phyloP scores from a whole-genome alignment of 202 grass and related monocot species.

The Schoenoplectus tabernaemontani region DNA sequence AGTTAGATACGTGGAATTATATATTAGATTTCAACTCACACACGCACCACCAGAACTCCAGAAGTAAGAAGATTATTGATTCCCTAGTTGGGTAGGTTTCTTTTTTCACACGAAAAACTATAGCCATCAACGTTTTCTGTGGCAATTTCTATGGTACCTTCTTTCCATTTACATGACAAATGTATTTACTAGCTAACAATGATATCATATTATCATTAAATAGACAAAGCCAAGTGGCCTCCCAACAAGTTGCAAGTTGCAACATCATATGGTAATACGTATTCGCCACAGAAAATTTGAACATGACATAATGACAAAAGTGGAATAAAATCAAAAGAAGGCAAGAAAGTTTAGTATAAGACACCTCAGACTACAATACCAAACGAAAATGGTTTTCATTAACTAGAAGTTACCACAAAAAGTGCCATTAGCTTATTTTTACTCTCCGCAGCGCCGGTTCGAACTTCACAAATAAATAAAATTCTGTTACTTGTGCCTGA shows the following conservation, averaged over 20 bases:
- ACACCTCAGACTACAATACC: neutral
- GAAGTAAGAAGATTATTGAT: neutral
- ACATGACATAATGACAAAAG: neutral
- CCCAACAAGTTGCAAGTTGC: neutral
- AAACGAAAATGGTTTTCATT: neutral
- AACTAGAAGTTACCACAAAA: neutral
- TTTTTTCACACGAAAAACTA: neutral
- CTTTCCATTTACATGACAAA: neutral
- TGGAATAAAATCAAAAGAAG: conserved; percentile 2
- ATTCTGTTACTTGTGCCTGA: neutral
- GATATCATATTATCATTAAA: neutral
- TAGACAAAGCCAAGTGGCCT: neutral
- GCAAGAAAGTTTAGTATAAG: neutral
- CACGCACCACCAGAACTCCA: neutral
- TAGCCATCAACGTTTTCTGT: neutral
- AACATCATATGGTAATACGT: neutral
- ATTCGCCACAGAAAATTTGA: neutral
- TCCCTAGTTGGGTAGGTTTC: neutral
- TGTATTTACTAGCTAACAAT: neutral
- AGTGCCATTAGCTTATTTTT: neutral
- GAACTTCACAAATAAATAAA: neutral
- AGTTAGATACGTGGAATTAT: too few species aligned
- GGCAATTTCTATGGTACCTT: neutral
- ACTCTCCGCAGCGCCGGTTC: neutral
- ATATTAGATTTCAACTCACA: neutral